Conservation (phyloP, 176 grass and related monocot species). For the Aegilops bicornis region DNA sequence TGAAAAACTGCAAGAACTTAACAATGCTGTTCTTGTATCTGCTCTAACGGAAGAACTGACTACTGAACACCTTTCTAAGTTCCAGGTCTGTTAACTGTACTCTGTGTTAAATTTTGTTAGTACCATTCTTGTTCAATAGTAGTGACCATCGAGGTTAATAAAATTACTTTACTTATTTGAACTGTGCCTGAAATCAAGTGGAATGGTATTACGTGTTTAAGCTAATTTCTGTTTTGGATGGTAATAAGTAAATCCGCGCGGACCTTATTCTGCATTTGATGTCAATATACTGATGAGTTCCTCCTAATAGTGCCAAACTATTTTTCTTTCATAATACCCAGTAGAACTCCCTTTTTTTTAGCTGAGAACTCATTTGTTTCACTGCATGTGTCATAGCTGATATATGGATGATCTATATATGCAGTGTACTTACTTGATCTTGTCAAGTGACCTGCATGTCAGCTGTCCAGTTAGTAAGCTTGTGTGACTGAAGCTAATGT, state of each 20-base stretch:
- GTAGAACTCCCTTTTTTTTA: neutral
- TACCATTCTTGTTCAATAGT: conserved; percentile 12
- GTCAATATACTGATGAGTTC: neutral
- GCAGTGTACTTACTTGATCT: neutral
- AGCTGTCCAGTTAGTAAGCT: neutral
- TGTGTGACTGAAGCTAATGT: neutral
- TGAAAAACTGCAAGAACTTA: conserved; percentile 71
- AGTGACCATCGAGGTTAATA: neutral
- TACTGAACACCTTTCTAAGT: conserved; percentile 60
- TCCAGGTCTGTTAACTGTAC: conserved; percentile 53
- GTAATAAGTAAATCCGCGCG: conserved; percentile 1
- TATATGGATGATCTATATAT: conserved; percentile 5
- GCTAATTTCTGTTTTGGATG: conserved; percentile 1
- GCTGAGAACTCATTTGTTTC: neutral
- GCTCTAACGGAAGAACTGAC: conserved; percentile 51
- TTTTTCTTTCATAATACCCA: neutral
- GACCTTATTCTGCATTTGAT: neutral
- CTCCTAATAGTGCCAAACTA: neutral
- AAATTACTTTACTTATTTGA: neutral
- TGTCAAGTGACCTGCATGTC: conserved; percentile 1
- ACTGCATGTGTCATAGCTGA: conserved; percentile 6
- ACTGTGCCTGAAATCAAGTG: neutral
- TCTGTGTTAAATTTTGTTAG: neutral
- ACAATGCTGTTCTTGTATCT: conserved; percentile 60
- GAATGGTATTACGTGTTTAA: neutral